Conservation (phyloP, 441 rosid genomes). For the Erodium texanum region DNA sequence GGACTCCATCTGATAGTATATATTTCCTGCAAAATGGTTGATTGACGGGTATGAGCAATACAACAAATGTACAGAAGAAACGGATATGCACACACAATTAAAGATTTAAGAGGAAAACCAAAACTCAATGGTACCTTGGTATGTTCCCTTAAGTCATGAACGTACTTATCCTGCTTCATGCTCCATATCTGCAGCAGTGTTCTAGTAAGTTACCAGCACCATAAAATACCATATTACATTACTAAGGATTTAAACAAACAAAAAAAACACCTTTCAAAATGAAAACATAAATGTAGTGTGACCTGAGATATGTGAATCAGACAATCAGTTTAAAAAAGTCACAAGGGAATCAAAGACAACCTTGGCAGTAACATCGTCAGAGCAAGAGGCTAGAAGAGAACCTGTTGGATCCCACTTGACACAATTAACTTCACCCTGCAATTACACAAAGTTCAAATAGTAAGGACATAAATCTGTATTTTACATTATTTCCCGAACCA, state of each 20-base stretch:
- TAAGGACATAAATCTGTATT: slow-evolving; percentile 9
- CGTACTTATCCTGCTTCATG: slow-evolving; percentile 62
- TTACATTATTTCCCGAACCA: slow-evolving; percentile 1
- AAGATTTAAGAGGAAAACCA: neutral
- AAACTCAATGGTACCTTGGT: slow-evolving; percentile 42
- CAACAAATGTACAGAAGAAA: neutral
- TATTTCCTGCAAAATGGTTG: slow-evolving; percentile 51
- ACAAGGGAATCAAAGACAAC: slow-evolving; percentile 26
- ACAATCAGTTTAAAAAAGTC: slow-evolving; percentile 2
- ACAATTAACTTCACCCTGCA: slow-evolving; percentile 95
- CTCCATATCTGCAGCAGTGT: slow-evolving; percentile 74
- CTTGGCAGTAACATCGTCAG: slow-evolving; percentile 93
- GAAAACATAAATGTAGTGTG: neutral
- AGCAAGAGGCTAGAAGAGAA: slow-evolving; percentile 82
- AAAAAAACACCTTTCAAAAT: neutral
- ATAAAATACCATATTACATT: neutral
- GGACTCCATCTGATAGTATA: slow-evolving; percentile 99
- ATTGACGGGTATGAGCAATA: neutral
- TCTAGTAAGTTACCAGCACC: slow-evolving; percentile 13
- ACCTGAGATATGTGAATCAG: slow-evolving; percentile 5
- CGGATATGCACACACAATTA: slow-evolving; percentile 6
- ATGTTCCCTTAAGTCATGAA: slow-evolving; percentile 86
- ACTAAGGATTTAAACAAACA: slow-evolving; percentile 7
- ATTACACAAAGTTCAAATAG: slow-evolving; percentile 18
- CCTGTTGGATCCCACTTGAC: slow-evolving; percentile 99